phyloP scores from a whole-genome alignment of 164 flowering plant genomes.

The Vitis rotundifolia region DNA sequence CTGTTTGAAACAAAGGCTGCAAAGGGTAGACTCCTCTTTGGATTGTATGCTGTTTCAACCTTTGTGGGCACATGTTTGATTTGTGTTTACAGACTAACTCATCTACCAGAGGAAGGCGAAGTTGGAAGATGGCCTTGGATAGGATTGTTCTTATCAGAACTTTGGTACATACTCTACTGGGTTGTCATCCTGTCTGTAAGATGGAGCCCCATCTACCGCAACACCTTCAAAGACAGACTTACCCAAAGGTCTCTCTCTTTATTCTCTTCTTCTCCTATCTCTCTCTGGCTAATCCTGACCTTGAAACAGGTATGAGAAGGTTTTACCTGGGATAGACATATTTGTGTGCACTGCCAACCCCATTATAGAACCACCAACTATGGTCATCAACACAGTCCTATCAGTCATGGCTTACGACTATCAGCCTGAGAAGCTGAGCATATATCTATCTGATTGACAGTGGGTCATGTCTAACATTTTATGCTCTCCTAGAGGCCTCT shows the following conservation, averaged over 20 bases:
- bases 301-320: constrained; percentile 13
- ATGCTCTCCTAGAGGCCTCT: constrained; percentile 48
- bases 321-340: constrained; percentile 38
- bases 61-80: constrained; percentile 27
- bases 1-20: constrained; percentile 25
- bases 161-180: constrained; percentile 48
- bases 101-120: constrained; percentile 15
- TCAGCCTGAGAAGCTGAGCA: constrained; percentile 38
- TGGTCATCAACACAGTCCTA: constrained; percentile 44
- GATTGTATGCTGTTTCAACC: constrained; percentile 18
- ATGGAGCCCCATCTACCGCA: constrained; percentile 35
- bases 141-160: constrained; percentile 33
- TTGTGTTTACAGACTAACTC: constrained; percentile 28
- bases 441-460: constrained; percentile 53
- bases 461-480: constrained; percentile 42
- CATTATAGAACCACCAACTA: constrained; percentile 35
- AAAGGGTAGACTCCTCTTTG: constrained; percentile 14
- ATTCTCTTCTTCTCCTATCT: too few species aligned
- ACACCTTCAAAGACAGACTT: constrained; percentile 38
- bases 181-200: constrained; percentile 22
- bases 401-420: constrained; percentile 48
- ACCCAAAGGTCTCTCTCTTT: constrained; percentile 16
- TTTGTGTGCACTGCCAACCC: constrained; percentile 58
- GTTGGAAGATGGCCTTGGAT: constrained; percentile 34
- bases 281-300: too few species aligned